phyloP scores from a whole-genome alignment of 495 filamentous ascomycete genomes.

The Eremomyces bilateralis region DNA sequence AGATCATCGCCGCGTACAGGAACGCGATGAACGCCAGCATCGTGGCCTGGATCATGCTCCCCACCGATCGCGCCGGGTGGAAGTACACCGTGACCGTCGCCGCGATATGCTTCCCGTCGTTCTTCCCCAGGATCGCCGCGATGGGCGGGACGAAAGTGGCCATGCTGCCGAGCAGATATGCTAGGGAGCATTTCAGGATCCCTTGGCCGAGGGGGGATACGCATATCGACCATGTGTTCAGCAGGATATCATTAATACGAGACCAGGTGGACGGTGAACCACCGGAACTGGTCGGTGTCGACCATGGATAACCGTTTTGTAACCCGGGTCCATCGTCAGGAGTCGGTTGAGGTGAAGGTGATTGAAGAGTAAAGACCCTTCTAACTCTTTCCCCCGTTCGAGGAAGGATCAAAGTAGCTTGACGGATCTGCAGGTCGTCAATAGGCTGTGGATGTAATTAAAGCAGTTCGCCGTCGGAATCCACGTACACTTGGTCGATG shows the following conservation, averaged over 20 bases:
- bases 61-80: conserved; percentile 76
- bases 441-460: too few relatives aligned
- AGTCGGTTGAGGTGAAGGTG: conserved; percentile 16
- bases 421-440: conserved; percentile 31
- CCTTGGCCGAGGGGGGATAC: conserved; percentile 35
- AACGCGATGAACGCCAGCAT: conserved; percentile 68
- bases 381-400: conserved; percentile 30
- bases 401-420: conserved; percentile 32
- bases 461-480: too few relatives aligned
- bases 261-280: background rate
- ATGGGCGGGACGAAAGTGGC: conserved; percentile 66
- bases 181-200: conserved; percentile 81
- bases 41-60: conserved; percentile 78
- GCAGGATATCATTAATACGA: background rate
- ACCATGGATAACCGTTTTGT: background rate
- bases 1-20: conserved; percentile 59
- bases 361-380: conserved; percentile 25
- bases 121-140: conserved; percentile 49
- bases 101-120: conserved; percentile 93
- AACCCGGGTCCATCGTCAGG: conserved; percentile 4
- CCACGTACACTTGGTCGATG: too few relatives aligned
- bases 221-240: background rate
- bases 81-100: conserved; percentile 89
- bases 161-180: conserved; percentile 73
- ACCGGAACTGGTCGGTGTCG: background rate